Evolutionary conservation across 2,329 filamentous ascomycete species (phyloP), one percentile per base, ranked within the genome.

Genomic region (Diaporthe longicolla): DNA sequence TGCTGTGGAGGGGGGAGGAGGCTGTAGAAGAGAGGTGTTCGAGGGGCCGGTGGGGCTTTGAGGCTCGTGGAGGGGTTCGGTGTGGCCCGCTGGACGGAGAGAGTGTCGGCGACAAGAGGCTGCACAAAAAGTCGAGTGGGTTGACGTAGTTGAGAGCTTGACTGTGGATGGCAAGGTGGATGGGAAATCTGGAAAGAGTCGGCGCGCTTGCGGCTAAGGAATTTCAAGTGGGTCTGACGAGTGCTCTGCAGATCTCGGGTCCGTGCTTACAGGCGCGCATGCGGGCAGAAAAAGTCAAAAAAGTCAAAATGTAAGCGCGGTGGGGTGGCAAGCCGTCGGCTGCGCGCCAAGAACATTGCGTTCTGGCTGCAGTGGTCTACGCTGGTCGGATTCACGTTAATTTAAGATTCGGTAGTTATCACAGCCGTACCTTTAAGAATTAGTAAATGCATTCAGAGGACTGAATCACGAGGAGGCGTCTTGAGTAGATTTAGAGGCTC

Each of bases 141-240:
- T 43, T 71, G 55, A 54, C 45, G 50, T 43, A 59, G 43, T 54
- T 26, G 55, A 55, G n/a, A 54, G 48, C 63, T 54, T 54, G 63
- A 54, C 9, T 54, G 57, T 63, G 35, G 70, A 32, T 63, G 21
- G 43, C 37, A 45, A 26, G 43, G 24, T 63, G 70, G 57, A 55
- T 63, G 29, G 66, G 52, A 54, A 68, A 54, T 50, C 35, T 52
- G 45, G 32, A 52, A 68, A 68, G 63, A 68, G 48, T 68, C 48
- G 63, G 63, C 48, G 63, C 63, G 63, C 63, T 54, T 68, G 63
- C 48, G 63, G 63, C 63, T 68, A 68, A 68, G 63, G 63, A 68
- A 68, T 68, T 68, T 68, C 63, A 52, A 54, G 63, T 68, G 63
- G 63, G 63, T 68, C 63, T 35, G 21, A 32, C 32, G n/a, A 48